Conservation (phyloP, 768 basidiomycete genomes). For the Kwoniella botswanensis region DNA sequence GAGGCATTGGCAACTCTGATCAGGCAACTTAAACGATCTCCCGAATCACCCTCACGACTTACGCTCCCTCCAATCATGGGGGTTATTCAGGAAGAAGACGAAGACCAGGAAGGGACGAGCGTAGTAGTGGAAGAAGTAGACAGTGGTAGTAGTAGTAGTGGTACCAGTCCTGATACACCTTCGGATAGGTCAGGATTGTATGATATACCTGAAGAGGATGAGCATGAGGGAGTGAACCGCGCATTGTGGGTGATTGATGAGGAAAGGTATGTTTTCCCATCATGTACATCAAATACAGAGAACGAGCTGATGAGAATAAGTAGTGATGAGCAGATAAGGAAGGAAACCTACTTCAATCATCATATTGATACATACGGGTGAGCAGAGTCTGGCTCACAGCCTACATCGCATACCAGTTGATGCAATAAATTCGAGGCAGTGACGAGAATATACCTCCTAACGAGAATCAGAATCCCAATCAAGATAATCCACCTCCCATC, state of each 20-base stretch:
- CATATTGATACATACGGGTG: neutral
- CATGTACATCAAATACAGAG: neutral
- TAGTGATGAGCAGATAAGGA: neutral
- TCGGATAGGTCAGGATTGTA: neutral
- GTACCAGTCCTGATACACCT: neutral
- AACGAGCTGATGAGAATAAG: slow-evolving; percentile 1
- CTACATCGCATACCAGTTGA: neutral
- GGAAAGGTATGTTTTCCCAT: slow-evolving; percentile 5
- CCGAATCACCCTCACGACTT: slow-evolving; percentile 21
- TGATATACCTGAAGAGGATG: slow-evolving; percentile 14
- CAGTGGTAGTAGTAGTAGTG: neutral
- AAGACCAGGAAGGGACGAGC: slow-evolving; percentile 7
- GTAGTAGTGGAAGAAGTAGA: slow-evolving; percentile 7
- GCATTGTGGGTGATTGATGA: slow-evolving; percentile 10
- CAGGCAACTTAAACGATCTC: slow-evolving; percentile 20
- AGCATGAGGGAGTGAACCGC: neutral
- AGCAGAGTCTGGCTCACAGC: too few relatives aligned
- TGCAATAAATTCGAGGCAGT: neutral
- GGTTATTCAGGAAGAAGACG: slow-evolving; percentile 10
- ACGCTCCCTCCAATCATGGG: slow-evolving; percentile 26
- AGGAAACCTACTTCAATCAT: too few relatives aligned
- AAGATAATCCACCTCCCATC: slow-evolving; percentile 2
- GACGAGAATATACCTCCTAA: neutral
- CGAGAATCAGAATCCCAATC: neutral
- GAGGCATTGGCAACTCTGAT: slow-evolving; percentile 8